Percentiles rank a stretch among this genome's conserved stretches.
phyloP scores from a whole-genome alignment of 352 stramenopile species.

The Pythium scleroteichum region DNA sequence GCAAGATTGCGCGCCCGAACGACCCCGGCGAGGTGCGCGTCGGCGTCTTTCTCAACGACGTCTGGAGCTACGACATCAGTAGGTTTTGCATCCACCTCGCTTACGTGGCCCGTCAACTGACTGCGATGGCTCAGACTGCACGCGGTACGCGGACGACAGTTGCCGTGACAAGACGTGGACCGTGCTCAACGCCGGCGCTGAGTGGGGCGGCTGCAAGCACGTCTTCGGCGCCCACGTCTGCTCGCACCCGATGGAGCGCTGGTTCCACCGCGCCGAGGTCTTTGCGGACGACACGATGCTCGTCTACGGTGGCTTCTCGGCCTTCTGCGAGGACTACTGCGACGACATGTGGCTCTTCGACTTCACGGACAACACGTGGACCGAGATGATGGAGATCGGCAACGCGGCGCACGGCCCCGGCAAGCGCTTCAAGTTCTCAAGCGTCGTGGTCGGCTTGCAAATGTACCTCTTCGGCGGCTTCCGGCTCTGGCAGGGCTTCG shows the following conservation, averaged over 20 bases:
- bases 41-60: slow-evolving; percentile 94
- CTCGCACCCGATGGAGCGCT: slow-evolving; percentile 87
- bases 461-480: slow-evolving; percentile 92
- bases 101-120: too few relatives aligned
- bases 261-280: slow-evolving; percentile 86
- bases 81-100: too few relatives aligned
- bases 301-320: slow-evolving; percentile 93
- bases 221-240: slow-evolving; percentile 85
- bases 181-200: slow-evolving; percentile 79
- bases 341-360: slow-evolving; percentile 96
- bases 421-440: slow-evolving; percentile 93
- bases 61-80: slow-evolving; percentile 96
- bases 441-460: slow-evolving; percentile 56
- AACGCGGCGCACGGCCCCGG: slow-evolving; percentile 61
- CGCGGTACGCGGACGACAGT: slow-evolving; percentile 82
- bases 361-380: slow-evolving; percentile 89
- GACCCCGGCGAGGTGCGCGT: slow-evolving; percentile 65
- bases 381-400: slow-evolving; percentile 79
- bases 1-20: slow-evolving; percentile 64
- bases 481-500: slow-evolving; percentile 95
- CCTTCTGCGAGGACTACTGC: slow-evolving; percentile 95
- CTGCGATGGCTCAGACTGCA: slow-evolving; percentile 50
- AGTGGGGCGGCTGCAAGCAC: slow-evolving; percentile 92
- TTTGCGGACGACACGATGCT: slow-evolving; percentile 91
- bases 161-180: slow-evolving; percentile 86